A percentile compares a stretch with the other conserved stretches of the same genome.
phyloP scores from a whole-genome alignment of 1,139 yeast species.

The Candida labiduridarum region DNA sequence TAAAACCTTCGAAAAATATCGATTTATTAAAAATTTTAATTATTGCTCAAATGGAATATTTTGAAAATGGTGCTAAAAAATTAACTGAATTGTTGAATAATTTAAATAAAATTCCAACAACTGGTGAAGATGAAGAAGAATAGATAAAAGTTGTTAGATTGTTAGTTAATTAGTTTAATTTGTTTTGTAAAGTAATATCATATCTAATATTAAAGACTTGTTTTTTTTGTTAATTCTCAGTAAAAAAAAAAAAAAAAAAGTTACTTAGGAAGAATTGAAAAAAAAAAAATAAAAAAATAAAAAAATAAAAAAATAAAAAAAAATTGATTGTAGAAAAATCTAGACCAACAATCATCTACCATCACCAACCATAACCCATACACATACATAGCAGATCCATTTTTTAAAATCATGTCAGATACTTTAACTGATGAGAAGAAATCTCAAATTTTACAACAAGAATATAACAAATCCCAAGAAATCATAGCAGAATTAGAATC shows the following conservation, averaged over 20 bases:
- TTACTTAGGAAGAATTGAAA: neutral
- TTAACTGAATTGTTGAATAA: conserved; percentile 33
- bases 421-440: conserved; percentile 38
- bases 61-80: conserved; percentile 48
- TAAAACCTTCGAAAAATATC: conserved; percentile 66
- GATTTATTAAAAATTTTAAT: conserved; percentile 63
- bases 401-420: neutral
- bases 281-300: neutral
- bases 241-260: too few relatives aligned
- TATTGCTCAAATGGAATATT: conserved; percentile 68
- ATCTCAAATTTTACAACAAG: conserved; percentile 55
- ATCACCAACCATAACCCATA: neutral
- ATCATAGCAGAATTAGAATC: conserved; percentile 58
- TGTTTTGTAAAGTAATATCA: too few relatives aligned
- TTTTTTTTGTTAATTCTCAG: too few relatives aligned
- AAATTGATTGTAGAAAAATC: neutral
- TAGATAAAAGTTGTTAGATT: conserved; percentile 5
- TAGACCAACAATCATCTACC: neutral
- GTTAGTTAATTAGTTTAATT: neutral
- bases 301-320: neutral
- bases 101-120: conserved; percentile 38
- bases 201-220: too few relatives aligned
- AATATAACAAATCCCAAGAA: conserved; percentile 65
- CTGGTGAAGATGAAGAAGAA: conserved; percentile 33
- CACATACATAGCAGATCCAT: too few relatives aligned